Conservation (phyloP, 192 early-diverging fungal species). For the Gaertneriomyces semiglobifer region DNA sequence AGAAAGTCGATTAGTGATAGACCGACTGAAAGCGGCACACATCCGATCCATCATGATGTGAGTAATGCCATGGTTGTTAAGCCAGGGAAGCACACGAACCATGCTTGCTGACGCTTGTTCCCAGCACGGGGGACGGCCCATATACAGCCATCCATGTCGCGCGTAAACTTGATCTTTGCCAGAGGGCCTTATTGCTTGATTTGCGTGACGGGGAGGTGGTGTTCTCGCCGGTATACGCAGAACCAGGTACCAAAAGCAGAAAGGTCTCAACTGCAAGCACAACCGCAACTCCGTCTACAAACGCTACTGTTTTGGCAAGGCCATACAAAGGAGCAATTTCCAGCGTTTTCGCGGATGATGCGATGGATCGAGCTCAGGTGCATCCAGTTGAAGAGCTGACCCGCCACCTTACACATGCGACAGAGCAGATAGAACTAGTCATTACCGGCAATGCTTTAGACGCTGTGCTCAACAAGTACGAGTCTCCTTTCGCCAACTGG, state of each 20-base stretch:
- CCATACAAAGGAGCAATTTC: not conserved
- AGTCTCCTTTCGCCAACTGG: conserved; percentile 38
- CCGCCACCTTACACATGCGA: conserved; percentile 14
- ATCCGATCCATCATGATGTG: conserved; percentile 72
- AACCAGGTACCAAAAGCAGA: not conserved
- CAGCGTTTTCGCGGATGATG: conserved; percentile 1
- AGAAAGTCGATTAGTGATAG: conserved; percentile 61
- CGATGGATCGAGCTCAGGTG: not conserved
- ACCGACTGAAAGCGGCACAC: conserved; percentile 60
- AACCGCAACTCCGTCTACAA: no score
- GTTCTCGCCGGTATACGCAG: conserved; percentile 24
- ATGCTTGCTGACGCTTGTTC: not conserved
- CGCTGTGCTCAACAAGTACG: conserved; percentile 34
- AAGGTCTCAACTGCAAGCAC: not conserved
- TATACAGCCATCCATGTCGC: conserved; percentile 73
- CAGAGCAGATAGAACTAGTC: conserved; percentile 54
- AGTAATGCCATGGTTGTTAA: conserved; percentile 6
- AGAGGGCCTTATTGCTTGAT: conserved; percentile 61
- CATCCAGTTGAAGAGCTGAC: conserved; percentile 18
- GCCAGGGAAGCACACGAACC: not conserved
- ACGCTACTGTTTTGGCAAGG: no score
- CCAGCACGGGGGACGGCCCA: conserved; percentile 72
- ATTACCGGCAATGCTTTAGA: conserved; percentile 70
- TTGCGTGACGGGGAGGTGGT: conserved; percentile 35
- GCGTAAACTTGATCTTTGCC: conserved; percentile 56